These are phyloP conservation scores for Monosporozyma servazzii DNA, from an alignment of 805 yeast species.

Conservation along the genomic window DNA sequence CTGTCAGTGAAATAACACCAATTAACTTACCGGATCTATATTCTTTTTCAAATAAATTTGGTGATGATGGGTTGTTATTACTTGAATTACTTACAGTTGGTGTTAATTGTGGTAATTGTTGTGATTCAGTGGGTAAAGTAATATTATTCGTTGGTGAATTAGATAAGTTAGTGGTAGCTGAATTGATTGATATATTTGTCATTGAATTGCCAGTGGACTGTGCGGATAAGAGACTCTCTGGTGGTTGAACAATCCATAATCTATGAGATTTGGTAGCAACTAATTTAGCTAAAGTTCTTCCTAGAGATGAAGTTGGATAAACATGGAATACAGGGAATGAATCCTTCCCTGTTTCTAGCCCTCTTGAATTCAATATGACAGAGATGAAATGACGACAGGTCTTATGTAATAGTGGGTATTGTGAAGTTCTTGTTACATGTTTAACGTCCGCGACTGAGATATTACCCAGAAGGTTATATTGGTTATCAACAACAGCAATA, in stretches of 20 bases:
- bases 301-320: slow-evolving; percentile 65
- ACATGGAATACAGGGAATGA: slow-evolving; percentile 96
- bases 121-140: neutral
- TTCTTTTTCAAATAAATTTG: slow-evolving; percentile 31
- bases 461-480: slow-evolving; percentile 72
- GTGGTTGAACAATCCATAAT: slow-evolving; percentile 70
- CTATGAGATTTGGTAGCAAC: slow-evolving; percentile 94
- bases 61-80: slow-evolving; percentile 8
- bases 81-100: slow-evolving; percentile 1
- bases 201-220: slow-evolving; percentile 12
- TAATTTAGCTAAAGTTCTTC: slow-evolving; percentile 83
- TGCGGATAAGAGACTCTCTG: slow-evolving; percentile 19
- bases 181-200: neutral
- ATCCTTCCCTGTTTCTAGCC: slow-evolving; percentile 79
- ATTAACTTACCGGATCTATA: slow-evolving; percentile 72
- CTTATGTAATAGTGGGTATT: slow-evolving; percentile 71
- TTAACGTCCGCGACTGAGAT: slow-evolving; percentile 91
- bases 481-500: slow-evolving; percentile 82
- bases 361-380: slow-evolving; percentile 77
- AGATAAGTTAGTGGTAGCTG: neutral
- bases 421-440: slow-evolving; percentile 77
- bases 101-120: slow-evolving; percentile 9
- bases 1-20: slow-evolving; percentile 90
- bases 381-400: slow-evolving; percentile 83
- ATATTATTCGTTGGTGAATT: neutral